A percentile compares a stretch with the other conserved stretches of the same genome.
Evolutionary conservation across 306 rosid species (phyloP).

Genomic region (Castanea crenata): DNA sequence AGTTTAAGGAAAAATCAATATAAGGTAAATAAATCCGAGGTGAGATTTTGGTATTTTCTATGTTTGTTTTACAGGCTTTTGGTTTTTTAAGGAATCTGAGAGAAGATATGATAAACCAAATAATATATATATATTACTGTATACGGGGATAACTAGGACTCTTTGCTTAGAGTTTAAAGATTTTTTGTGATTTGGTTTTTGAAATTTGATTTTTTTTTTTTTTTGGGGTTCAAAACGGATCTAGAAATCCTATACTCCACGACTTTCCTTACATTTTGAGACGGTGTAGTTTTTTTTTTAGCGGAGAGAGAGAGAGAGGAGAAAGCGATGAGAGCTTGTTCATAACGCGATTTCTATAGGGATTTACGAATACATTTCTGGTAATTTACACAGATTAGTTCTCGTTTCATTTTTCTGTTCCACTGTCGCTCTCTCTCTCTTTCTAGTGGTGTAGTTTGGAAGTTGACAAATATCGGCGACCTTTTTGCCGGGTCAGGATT

Average conservation of each 20-base stretch:
- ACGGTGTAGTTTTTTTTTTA: background rate
- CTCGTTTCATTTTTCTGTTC: conserved; percentile 38
- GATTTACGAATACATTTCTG: background rate
- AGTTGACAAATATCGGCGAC: conserved; percentile 12
- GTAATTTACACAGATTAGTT: conserved; percentile 23
- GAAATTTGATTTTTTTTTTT: background rate
- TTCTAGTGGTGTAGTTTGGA: conserved; percentile 15
- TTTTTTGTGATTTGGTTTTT: background rate
- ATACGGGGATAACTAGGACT: background rate
- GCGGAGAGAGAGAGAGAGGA: background rate
- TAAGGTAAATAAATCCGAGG: conserved; percentile 8
- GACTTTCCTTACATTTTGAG: conserved; percentile 2
- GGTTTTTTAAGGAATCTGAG: conserved; percentile 4
- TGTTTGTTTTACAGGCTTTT: background rate
- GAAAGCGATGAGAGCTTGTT: conserved; percentile 19
- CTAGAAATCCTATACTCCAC: background rate
- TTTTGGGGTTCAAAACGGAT: background rate
- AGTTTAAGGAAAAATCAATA: background rate
- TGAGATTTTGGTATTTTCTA: background rate
- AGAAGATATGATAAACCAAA: background rate
- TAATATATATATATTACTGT: background rate
- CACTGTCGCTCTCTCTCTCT: conserved; percentile 40
- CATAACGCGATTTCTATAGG: conserved; percentile 2
- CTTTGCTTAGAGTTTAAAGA: background rate
- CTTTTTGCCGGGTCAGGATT: background rate